Evolutionary conservation across 768 basidiomycete species (phyloP).

Genomic region (Suillus alpinus): DNA sequence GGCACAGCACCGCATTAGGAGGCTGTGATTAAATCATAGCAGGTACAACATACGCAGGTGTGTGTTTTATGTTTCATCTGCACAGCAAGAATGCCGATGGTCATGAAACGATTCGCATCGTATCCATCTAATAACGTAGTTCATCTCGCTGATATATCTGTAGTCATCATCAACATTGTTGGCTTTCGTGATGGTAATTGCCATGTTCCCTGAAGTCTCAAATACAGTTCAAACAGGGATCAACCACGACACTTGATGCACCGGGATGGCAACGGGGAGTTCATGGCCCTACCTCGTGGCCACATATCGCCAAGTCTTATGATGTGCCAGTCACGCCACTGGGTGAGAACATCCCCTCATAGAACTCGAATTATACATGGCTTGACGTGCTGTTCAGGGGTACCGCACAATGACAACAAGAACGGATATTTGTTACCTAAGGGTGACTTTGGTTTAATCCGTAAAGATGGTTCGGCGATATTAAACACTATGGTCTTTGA

Average conservation of each 20-base stretch:
- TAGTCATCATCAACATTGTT: constrained; percentile 20
- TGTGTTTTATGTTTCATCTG: background rate
- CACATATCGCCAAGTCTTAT: constrained; percentile 17
- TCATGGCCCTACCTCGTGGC: constrained; percentile 23
- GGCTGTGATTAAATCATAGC: constrained; percentile 26
- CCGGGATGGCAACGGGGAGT: constrained; percentile 16
- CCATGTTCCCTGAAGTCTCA: constrained; percentile 23
- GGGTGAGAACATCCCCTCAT: constrained; percentile 4
- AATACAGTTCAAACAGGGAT: constrained; percentile 27
- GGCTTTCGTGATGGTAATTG: constrained; percentile 25
- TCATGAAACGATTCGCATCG: background rate
- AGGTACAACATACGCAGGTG: constrained; percentile 30
- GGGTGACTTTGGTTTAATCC: constrained; percentile 9
- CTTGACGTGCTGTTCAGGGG: constrained; percentile 13
- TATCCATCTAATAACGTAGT: background rate
- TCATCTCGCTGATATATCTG: background rate
- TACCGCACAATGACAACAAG: constrained; percentile 15
- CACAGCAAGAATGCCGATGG: background rate
- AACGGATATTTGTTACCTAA: constrained; percentile 31
- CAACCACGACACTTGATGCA: constrained; percentile 15
- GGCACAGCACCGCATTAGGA: constrained; percentile 19
- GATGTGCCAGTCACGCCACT: constrained; percentile 24
- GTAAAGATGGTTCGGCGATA: background rate
- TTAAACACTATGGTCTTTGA: constrained; percentile 13
- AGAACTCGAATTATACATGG: background rate